Conservation (phyloP, 495 filamentous ascomycete genomes). For the Neurospora sublineolata region DNA sequence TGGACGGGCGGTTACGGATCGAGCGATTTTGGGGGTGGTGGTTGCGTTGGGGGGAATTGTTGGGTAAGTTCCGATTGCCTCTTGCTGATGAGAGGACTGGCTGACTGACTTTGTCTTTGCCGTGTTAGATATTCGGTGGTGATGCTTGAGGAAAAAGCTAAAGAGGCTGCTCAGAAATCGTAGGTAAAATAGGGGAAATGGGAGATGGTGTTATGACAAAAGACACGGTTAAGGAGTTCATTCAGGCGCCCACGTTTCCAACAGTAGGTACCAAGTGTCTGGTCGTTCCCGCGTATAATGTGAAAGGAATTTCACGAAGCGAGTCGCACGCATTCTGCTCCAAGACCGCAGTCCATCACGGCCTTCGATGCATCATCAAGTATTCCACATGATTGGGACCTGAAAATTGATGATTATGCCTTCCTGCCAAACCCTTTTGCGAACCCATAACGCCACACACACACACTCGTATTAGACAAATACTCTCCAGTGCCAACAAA, state of each 20-base stretch:
- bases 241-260: too few species aligned
- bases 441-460: background rate
- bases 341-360: too few species aligned
- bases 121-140: background rate
- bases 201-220: too few species aligned
- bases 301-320: too few species aligned
- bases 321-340: too few species aligned
- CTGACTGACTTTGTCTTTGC: background rate
- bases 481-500: background rate
- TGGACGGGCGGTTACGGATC: slow-evolving; percentile 41
- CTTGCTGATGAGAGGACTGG: background rate
- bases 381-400: background rate
- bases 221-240: too few species aligned
- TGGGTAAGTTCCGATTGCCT: slow-evolving; percentile 15
- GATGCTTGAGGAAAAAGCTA: background rate
- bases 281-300: too few species aligned
- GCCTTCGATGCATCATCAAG: too few species aligned
- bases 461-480: background rate
- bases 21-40: slow-evolving; percentile 39
- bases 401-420: background rate
- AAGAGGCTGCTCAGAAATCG: slow-evolving; percentile 10
- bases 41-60: slow-evolving; percentile 46
- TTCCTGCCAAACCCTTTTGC: background rate
- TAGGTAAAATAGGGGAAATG: background rate
- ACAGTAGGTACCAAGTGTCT: too few species aligned